Percentiles rank a stretch among this genome's conserved stretches.
phyloP scores from a whole-genome alignment of 257 asterid species.

The Phtheirospermum japonicum region DNA sequence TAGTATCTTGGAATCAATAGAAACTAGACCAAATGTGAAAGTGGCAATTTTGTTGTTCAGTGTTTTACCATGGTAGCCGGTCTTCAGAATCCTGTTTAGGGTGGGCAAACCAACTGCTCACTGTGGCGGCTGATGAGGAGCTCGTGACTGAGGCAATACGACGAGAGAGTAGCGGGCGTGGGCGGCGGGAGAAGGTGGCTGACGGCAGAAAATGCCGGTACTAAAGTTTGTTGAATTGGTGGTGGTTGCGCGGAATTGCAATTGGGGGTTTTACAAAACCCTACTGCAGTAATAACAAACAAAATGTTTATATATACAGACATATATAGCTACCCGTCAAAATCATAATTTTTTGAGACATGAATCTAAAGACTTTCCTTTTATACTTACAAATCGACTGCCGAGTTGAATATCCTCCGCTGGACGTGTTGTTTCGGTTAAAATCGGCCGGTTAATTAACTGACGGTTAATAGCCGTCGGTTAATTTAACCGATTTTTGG shows the following conservation, averaged over 20 bases:
- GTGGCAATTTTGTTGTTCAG: no score
- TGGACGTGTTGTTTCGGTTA: no score
- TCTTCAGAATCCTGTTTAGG: not conserved
- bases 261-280: constrained; percentile 12
- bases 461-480: no score
- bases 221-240: not conserved
- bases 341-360: no score
- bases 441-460: no score
- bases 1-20: not conserved
- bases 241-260: not conserved
- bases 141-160: not conserved
- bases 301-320: no score
- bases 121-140: not conserved
- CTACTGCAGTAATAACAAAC: not conserved
- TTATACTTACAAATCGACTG: no score
- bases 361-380: no score
- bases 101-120: not conserved
- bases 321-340: no score
- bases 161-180: not conserved
- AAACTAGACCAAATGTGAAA: no score
- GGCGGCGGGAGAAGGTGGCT: not conserved
- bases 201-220: not conserved
- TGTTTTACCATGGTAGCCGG: constrained; percentile 15
- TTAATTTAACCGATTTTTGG: no score
- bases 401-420: no score